Conservation (phyloP, 306 rosid species). For the Sophora flavescens region DNA sequence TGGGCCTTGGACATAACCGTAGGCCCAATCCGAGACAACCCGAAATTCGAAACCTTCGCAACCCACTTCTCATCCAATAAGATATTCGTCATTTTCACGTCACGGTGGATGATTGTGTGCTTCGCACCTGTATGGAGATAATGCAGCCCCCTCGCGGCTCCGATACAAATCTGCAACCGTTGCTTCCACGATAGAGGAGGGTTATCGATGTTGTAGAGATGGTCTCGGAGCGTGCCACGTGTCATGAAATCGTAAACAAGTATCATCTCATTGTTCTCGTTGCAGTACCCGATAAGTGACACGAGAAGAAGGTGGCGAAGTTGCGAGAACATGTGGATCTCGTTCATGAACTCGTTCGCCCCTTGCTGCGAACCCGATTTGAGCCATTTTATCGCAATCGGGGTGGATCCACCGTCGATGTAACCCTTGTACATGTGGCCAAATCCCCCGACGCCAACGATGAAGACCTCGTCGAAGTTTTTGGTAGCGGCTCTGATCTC, state of each 20-base stretch:
- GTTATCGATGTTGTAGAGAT: constrained; percentile 53
- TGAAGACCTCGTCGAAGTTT: constrained; percentile 53
- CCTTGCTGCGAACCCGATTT: constrained; percentile 62
- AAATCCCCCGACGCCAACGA: constrained; percentile 59
- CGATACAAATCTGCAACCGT: constrained; percentile 55
- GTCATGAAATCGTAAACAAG: constrained; percentile 61
- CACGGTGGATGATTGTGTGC: constrained; percentile 65
- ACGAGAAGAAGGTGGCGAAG: constrained; percentile 58
- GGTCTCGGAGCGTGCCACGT: constrained; percentile 62
- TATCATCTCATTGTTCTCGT: constrained; percentile 56
- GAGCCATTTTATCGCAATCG: constrained; percentile 54
- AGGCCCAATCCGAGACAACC: constrained; percentile 60
- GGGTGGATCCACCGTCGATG: constrained; percentile 45
- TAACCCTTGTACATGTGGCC: constrained; percentile 68
- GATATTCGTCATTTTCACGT: constrained; percentile 68
- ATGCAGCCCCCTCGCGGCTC: constrained; percentile 64
- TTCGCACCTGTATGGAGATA: constrained; percentile 61
- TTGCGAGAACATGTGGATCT: constrained; percentile 57
- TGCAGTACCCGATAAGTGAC: constrained; percentile 55
- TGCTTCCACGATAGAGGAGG: constrained; percentile 53
- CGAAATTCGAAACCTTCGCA: constrained; percentile 67
- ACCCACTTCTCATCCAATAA: constrained; percentile 58
- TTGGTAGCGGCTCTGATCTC: constrained; percentile 52
- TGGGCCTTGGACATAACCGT: constrained; percentile 43
- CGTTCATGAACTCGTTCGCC: constrained; percentile 52